These are phyloP conservation scores for Neurospora intermedia DNA, from an alignment of 495 filamentous ascomycete genomes.

Conservation along the genomic window DNA sequence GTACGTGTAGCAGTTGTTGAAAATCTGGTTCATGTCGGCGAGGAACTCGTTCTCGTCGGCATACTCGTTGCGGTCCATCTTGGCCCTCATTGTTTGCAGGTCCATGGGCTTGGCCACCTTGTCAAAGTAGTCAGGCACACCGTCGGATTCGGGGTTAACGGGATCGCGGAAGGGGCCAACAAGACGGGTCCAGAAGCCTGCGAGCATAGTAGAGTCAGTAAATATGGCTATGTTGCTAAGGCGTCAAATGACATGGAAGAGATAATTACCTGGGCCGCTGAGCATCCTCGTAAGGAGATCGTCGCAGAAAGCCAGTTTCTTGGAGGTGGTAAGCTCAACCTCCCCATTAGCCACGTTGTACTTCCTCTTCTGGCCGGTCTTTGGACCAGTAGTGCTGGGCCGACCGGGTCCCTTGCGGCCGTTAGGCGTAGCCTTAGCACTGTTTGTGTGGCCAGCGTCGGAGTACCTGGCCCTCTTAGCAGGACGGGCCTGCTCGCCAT, in stretches of 20 bases:
- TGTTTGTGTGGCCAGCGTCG: slow-evolving; percentile 8
- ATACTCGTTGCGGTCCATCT: slow-evolving; percentile 36
- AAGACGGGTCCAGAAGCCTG: slow-evolving; percentile 48
- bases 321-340: slow-evolving; percentile 23
- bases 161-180: slow-evolving; percentile 42
- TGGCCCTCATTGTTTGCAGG: slow-evolving; percentile 36
- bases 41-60: slow-evolving; percentile 31
- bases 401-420: slow-evolving; percentile 9
- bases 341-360: slow-evolving; percentile 10
- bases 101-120: slow-evolving; percentile 40
- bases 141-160: slow-evolving; percentile 33
- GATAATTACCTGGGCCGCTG: slow-evolving; percentile 35
- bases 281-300: slow-evolving; percentile 44
- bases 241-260: neutral
- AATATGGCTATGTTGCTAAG: neutral
- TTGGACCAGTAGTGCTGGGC: slow-evolving; percentile 2
- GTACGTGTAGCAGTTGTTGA: slow-evolving; percentile 39
- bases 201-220: neutral
- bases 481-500: slow-evolving; percentile 10
- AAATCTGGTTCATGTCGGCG: slow-evolving; percentile 39
- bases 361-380: slow-evolving; percentile 16
- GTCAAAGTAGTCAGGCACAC: slow-evolving; percentile 37
- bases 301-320: slow-evolving; percentile 41
- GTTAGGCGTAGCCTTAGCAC: neutral
- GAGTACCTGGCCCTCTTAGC: slow-evolving; percentile 29